Conservation (phyloP, 2,329 filamentous ascomycete genomes). For the Purpureocillium takamizusanense region DNA sequence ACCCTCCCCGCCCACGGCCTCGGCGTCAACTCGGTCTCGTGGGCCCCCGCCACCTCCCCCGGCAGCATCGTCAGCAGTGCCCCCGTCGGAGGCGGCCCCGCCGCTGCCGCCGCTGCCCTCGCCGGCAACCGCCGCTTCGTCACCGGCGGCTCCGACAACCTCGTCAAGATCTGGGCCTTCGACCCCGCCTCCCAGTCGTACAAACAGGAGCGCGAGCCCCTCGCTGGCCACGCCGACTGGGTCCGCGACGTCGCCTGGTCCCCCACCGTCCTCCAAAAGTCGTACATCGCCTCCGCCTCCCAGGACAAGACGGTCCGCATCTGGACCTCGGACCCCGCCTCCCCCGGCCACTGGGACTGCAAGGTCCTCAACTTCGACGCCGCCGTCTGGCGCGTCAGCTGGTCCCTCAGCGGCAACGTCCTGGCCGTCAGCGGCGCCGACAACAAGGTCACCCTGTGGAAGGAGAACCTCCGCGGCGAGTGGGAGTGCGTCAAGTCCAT, state of each 20-base stretch:
- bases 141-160: slow-evolving; percentile 88
- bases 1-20: slow-evolving; percentile 88
- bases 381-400: slow-evolving; percentile 91
- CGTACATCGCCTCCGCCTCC: slow-evolving; percentile 89
- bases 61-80: slow-evolving; percentile 75
- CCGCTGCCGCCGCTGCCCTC: too few relatives aligned
- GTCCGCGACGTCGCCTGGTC: slow-evolving; percentile 97
- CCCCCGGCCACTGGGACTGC: slow-evolving; percentile 67
- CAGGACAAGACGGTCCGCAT: slow-evolving; percentile 97
- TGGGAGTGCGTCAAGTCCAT: slow-evolving; percentile 98
- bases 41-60: slow-evolving; percentile 79
- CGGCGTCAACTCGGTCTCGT: slow-evolving; percentile 91
- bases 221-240: slow-evolving; percentile 88
- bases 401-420: slow-evolving; percentile 95
- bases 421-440: slow-evolving; percentile 88
- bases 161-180: slow-evolving; percentile 88
- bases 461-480: slow-evolving; percentile 91
- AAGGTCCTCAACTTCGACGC: slow-evolving; percentile 83
- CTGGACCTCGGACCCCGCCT: slow-evolving; percentile 68
- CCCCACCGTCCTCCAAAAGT: slow-evolving; percentile 88
- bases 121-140: slow-evolving; percentile 73
- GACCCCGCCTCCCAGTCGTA: slow-evolving; percentile 54
- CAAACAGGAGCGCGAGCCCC: slow-evolving; percentile 51
- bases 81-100: slow-evolving; percentile 46
- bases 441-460: slow-evolving; percentile 97